Evolutionary conservation across 2,329 filamentous ascomycete genomes (phyloP), one percentile per base, ranked within the genome.

Genomic region (Thielaviopsis cerberus): DNA sequence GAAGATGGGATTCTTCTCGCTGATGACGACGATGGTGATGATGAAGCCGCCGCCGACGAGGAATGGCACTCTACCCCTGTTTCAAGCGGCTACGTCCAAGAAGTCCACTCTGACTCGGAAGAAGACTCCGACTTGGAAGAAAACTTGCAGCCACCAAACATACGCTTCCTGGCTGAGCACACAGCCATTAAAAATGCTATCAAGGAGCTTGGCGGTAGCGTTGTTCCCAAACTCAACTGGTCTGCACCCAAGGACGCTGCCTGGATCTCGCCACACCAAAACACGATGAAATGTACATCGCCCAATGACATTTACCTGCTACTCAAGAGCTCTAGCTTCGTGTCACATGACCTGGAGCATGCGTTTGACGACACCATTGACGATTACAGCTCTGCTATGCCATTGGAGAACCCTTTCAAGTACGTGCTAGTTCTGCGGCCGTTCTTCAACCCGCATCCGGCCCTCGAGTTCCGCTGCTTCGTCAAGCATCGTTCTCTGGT

Each of bases 171-270:
- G 8, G 84, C 87, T 37, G 78, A 90, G 1, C 92, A 98, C 69
- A 74, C 81, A 51, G 71, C 78, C 59, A 88, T 98, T 68, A 85
- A 83, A 67, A 74, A 80, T 24, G 86, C 80, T 50, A 96, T 98
- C 62, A 71, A 75, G 13, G 85, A 90, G 64, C 78, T 97, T 0
- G 90, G 88, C 17, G 91, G 91, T 60, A 81, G 83, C 61, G 90
- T 95, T 8, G 83, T 86, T 1, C 92, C 92, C 0, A 98, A 98
- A 70, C 74, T 98, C 53, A 97, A 97, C 73, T 98, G 92, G 92
- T 96, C 90, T 5, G 84, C 89, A 3, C 92, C 92, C 3, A 95
- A 96, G 69, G 92, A 98, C 67, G 92, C 92, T 8, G 88, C 86
- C 23, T 96, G 89, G 85, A 96, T 98, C 69, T 81, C 78, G 71